Conservation (phyloP, 2,329 filamentous ascomycete genomes). For the Pseudogymnoascus sp. region DNA sequence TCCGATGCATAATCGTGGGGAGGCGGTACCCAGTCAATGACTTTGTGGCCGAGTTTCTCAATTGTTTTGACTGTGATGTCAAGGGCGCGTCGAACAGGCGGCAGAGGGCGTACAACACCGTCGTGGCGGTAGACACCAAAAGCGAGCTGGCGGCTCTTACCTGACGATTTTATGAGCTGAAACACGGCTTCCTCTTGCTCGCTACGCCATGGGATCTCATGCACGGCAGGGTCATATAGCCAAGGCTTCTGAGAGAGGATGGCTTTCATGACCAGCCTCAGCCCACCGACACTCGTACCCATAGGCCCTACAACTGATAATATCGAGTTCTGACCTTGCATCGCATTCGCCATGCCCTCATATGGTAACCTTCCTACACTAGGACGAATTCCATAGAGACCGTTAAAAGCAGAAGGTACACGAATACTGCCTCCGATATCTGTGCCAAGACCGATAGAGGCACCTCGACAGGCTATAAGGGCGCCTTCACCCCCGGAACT, state of each 20-base stretch:
- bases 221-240: slow-evolving; percentile 55
- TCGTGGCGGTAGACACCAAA: slow-evolving; percentile 49
- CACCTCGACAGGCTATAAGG: slow-evolving; percentile 25
- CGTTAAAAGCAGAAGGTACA: slow-evolving; percentile 31
- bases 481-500: slow-evolving; percentile 28
- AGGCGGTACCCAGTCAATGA: slow-evolving; percentile 52
- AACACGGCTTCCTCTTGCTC: slow-evolving; percentile 30
- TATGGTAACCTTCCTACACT: slow-evolving; percentile 34
- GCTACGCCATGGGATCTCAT: slow-evolving; percentile 57
- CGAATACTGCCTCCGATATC: slow-evolving; percentile 27
- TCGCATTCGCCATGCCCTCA: slow-evolving; percentile 52
- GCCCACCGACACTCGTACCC: slow-evolving; percentile 43
- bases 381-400: slow-evolving; percentile 33
- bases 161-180: slow-evolving; percentile 32
- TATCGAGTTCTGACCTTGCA: slow-evolving; percentile 50
- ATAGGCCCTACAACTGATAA: slow-evolving; percentile 57
- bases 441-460: slow-evolving; percentile 26
- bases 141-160: slow-evolving; percentile 32
- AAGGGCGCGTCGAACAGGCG: slow-evolving; percentile 48
- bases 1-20: slow-evolving; percentile 34
- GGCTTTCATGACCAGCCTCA: slow-evolving; percentile 47
- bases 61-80: slow-evolving; percentile 41
- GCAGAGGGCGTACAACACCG: slow-evolving; percentile 41
- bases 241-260: slow-evolving; percentile 53
- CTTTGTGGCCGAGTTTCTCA: slow-evolving; percentile 44